A percentile compares a stretch with the other conserved stretches of the same genome.
Evolutionary conservation across 202 grass and related monocot species (phyloP).

Genomic region (Bolboschoenoplectus hybrid): DNA sequence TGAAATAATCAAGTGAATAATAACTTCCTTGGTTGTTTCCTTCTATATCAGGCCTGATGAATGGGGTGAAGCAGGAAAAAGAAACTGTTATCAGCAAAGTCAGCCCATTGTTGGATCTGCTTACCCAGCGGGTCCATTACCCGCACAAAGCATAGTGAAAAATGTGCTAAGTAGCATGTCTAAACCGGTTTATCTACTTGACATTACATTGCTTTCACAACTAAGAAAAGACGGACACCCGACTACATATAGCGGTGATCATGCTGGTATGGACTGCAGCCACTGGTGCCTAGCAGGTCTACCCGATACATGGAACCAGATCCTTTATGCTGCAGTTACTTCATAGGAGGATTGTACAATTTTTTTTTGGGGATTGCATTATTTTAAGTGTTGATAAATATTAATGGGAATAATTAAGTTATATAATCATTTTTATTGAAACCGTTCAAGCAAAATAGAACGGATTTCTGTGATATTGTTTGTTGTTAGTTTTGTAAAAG

Average conservation of each 20-base stretch:
- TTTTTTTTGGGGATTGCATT: conserved; percentile 12
- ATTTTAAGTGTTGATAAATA: conserved; percentile 31
- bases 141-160: conserved; percentile 64
- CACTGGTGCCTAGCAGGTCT: conserved; percentile 96
- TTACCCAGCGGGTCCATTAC: conserved; percentile 59
- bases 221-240: conserved; percentile 87
- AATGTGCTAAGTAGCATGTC: conserved; percentile 57
- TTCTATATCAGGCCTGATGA: conserved; percentile 54
- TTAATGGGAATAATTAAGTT: conserved; percentile 22
- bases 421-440: conserved; percentile 10
- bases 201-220: conserved; percentile 94
- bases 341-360: conserved; percentile 7
- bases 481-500: conserved; percentile 8
- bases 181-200: conserved; percentile 79
- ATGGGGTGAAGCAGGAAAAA: conserved; percentile 56
- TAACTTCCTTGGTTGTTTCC: not conserved
- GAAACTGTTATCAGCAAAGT: conserved; percentile 64
- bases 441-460: conserved; percentile 23
- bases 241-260: conserved; percentile 75
- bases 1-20: not conserved
- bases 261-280: conserved; percentile 86
- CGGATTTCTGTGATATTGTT: conserved; percentile 19
- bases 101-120: conserved; percentile 59
- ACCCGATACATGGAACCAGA: conserved; percentile 97
- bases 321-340: conserved; percentile 68